Evolutionary conservation across 176 grass and related monocot genomes (phyloP), one percentile per base, ranked within the genome.

Genomic region (Avena sativa): DNA sequence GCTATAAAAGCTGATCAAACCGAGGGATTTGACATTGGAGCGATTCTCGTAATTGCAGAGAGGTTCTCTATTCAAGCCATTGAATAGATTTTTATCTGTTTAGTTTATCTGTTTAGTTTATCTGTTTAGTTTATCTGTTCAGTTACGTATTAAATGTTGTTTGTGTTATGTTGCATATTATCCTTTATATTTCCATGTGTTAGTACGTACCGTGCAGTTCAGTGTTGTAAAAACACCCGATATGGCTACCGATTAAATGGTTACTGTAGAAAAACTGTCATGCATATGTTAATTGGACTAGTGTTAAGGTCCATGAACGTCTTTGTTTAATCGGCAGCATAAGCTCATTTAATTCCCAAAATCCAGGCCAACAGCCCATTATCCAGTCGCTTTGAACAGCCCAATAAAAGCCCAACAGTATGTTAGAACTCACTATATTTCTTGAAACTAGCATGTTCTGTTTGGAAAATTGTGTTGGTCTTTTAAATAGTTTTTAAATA

Each of bases 11-110:
- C 92, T 75, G 92, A 97, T 88, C 94, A 94, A 87, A 79, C 89
- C 53, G 94, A 96, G 87, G 97, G 94, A 91, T 99, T 97, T 85
- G 88, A 99, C 74, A 95, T 99, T 36, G 91, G 89, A 85, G 92
- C 90, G 4, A 95, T 99, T 85, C 94, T 99, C 44, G 72, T 75
- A 28, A 96, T 99, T 46, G 93, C 91, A 60, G 91, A 95, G 84
- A 99, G 97, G 97, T 99, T 85, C 62, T 81, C 52, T 85, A 48
- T 81, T 71, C 25, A 57, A 82, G 26, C 10, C 25, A 38, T 28
- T 78, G 43, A 9, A 63, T 81, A 47, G 9, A 19, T 43, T 43
- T 73, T 61, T 63, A 64, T 23, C 34, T 40, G 38, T 40, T 40
- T 25, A 25, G 25, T 73, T 61, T 63, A 64, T 23, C 34, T 40